Conservation (phyloP, 2,329 filamentous ascomycete species). For the Beauveria sp. region DNA sequence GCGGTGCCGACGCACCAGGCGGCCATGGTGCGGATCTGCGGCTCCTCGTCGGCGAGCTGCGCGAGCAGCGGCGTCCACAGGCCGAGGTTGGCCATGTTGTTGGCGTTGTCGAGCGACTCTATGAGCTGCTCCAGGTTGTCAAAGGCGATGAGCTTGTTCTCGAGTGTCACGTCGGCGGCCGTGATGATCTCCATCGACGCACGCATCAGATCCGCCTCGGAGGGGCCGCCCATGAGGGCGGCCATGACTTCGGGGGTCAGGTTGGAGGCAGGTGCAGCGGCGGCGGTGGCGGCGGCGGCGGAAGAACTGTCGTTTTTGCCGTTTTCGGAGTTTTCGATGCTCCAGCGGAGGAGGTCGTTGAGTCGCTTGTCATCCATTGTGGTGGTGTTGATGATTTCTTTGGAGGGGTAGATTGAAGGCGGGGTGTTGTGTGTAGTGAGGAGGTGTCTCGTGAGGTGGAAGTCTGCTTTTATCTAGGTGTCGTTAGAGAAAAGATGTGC, state of each 20-base stretch:
- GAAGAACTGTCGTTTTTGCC: constrained; percentile 19
- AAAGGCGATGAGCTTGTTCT: constrained; percentile 75
- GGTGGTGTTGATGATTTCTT: neutral
- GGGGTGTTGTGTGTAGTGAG: neutral
- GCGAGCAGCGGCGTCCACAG: constrained; percentile 76
- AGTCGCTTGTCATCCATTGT: constrained; percentile 48
- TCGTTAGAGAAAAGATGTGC: neutral
- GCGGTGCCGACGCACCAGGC: constrained; percentile 94
- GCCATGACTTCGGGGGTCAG: constrained; percentile 65
- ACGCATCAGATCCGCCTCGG: constrained; percentile 87
- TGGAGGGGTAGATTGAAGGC: constrained; percentile 1
- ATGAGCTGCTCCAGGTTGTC: constrained; percentile 94
- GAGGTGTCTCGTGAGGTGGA: neutral
- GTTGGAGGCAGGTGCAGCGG: constrained; percentile 15
- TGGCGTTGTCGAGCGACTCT: constrained; percentile 91
- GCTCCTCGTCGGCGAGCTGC: constrained; percentile 59
- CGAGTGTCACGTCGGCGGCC: constrained; percentile 54
- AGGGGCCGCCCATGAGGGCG: constrained; percentile 73
- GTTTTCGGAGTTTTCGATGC: constrained; percentile 42
- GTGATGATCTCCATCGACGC: constrained; percentile 71
- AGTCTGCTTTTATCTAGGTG: neutral
- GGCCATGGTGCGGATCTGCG: constrained; percentile 72
- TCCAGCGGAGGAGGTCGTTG: constrained; percentile 76
- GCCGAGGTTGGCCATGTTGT: constrained; percentile 72
- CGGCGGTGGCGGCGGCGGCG: constrained; percentile 19